phyloP scores from a whole-genome alignment of 1,284 basidiomycete genomes.

The Ustilago shanxiensis region DNA sequence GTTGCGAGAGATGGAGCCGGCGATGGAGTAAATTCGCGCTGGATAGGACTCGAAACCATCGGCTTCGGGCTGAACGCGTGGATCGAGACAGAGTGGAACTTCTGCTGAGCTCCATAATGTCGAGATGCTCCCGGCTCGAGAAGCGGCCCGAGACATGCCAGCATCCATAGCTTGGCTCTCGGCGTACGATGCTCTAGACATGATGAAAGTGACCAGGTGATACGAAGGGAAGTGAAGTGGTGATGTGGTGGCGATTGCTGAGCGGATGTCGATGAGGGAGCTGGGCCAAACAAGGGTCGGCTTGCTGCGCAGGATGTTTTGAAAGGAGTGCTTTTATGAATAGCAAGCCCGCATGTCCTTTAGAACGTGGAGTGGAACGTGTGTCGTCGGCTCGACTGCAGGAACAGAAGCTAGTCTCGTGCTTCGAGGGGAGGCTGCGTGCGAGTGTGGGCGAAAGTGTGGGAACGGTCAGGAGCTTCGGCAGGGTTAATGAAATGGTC shows the following conservation, averaged over 20 bases:
- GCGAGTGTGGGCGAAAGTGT: not conserved
- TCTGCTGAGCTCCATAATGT: slow-evolving; percentile 64
- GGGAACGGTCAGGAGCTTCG: not conserved
- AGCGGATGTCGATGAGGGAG: not conserved
- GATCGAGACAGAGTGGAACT: slow-evolving; percentile 59
- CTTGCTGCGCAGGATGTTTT: not conserved
- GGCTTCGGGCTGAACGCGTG: slow-evolving; percentile 19
- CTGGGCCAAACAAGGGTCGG: too few species aligned
- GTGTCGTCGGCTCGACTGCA: not conserved
- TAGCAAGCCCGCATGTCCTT: slow-evolving; percentile 11
- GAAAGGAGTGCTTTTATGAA: not conserved
- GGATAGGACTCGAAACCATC: slow-evolving; percentile 8
- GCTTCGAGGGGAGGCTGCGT: not conserved
- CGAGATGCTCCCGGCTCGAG: slow-evolving; percentile 53
- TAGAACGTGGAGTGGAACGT: not conserved
- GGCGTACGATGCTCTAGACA: slow-evolving; percentile 19
- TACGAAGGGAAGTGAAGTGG: not conserved
- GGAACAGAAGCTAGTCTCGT: not conserved
- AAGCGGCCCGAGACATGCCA: slow-evolving; percentile 31
- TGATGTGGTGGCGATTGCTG: not conserved
- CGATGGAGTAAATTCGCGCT: slow-evolving; percentile 7
- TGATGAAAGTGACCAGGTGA: not conserved
- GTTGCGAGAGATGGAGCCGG: slow-evolving; percentile 21
- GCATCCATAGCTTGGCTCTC: slow-evolving; percentile 32
- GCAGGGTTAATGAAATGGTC: not conserved